Evolutionary conservation across 1,284 basidiomycete species (phyloP), one percentile per base, ranked within the genome.

Genomic region (Fomes fomentarius): DNA sequence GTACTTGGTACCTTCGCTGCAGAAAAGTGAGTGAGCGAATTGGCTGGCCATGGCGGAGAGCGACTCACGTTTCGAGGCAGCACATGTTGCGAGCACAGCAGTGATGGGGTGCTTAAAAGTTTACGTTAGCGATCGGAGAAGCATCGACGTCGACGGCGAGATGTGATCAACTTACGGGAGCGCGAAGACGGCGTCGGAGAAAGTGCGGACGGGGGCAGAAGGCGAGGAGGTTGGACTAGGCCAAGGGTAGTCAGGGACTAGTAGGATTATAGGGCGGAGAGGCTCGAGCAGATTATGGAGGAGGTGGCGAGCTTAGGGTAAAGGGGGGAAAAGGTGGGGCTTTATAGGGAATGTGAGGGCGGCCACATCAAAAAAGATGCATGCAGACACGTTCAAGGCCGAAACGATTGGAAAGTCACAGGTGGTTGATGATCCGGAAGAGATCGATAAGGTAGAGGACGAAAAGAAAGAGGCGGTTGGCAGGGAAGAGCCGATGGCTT

Each of bases 1-100:
- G 65, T 85, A 78, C 72, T 84, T 83, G 59, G 81, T 85, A 56
- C 89, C 89, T 80, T 89, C 85, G 65, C 89, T 91, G 74, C 28
- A 58, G 64, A 60, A 42, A 56, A 55, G 52, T 52, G 56, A 42
- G 60, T 54, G 56, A 53, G 50, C 31, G 52, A 38, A 21, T 30
- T 31, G 39, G 50, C 48, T 25, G 28, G 46, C 43, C 49, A 43
- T 52, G 50, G 50, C 64, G 54, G 52, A 48, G 48, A 57, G 52
- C 48, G 43, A 79, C 84, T 52, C 60, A 89, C 89, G 87, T 89
- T 67, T 83, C 79, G 58, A 87, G 81, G 66, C 83, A 82, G 75
- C 88, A 91, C 88, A 91, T 90, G 64, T 62, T 54, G 57, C 52
- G 22, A 34, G 57, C 56, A 57, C 54, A 56, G 61, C 55, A 45